Evolutionary conservation across 306 rosid genomes (phyloP).

Genomic region (Sesbania bispinosa): DNA sequence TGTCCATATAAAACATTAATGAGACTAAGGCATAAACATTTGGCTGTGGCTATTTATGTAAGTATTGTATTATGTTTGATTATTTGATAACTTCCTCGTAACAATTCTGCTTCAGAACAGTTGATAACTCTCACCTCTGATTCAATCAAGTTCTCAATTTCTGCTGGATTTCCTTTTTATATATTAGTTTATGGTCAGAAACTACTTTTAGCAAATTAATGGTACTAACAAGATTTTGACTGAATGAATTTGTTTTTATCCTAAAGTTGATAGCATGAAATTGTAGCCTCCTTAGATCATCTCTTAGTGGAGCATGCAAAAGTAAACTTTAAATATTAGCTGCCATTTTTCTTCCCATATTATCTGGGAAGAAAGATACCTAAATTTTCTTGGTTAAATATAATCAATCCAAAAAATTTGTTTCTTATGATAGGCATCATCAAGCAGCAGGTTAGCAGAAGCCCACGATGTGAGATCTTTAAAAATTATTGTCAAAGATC

Average conservation of each 20-base stretch:
- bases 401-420: neutral
- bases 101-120: constrained; percentile 7
- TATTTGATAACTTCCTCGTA: neutral
- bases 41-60: neutral
- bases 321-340: neutral
- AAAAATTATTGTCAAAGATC: constrained; percentile 44
- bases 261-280: neutral
- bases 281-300: neutral
- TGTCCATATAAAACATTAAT: neutral
- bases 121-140: neutral
- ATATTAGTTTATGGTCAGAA: neutral
- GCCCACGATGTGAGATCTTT: constrained; percentile 59
- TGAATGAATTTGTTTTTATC: neutral
- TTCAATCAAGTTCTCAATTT: neutral
- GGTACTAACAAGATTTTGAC: neutral
- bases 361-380: neutral
- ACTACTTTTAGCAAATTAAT: neutral
- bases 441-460: constrained; percentile 40
- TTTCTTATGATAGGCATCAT: constrained; percentile 41
- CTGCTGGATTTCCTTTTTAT: neutral
- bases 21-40: neutral
- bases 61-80: neutral
- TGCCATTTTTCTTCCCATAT: neutral
- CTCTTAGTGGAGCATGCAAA: neutral
- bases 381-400: constrained; percentile 8